Base-by-base conservation (phyloP, 1,284 basidiomycete species). In the Moniliophthora roreri region DNA sequence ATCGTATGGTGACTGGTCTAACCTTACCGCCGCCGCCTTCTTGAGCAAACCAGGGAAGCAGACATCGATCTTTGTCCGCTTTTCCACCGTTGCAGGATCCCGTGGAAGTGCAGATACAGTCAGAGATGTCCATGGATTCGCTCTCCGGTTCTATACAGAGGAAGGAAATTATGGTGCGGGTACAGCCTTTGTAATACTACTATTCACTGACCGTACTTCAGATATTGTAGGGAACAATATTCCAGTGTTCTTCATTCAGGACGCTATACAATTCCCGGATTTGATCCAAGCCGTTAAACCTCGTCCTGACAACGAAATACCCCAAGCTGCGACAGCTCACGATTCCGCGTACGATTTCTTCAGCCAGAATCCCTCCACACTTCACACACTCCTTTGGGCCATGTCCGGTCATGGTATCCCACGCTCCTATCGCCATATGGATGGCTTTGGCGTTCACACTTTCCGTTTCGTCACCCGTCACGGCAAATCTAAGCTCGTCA, bases 111-210 rank as follows among this genome's bases (percentile, higher is more conserved):
- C 58, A 3, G 56, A 61, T 48, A 35, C 54, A 21, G 52, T 54
- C n/a, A 32, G 60, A 16, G 60, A 61, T 41, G 48, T 61, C 10
- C 56, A 57, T 39, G 56, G 58, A 3, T 51, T 61, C 32, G 55
- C 44, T 18, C 20, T 49, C 5, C 37, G 47, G 2, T 49, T 53
- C 24, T 53, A 49, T 23, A 53, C 52, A n/a, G 52, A 53, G 9
- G 52, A 53, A 49, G 52, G 52, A 1, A 48, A 49, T 32, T 53
- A 53, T 32, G 52, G 52, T 53, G 18, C 39, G 52, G 11, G 4
- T 13, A 20, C 24, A 23, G 16, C 48, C 11, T 3, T 10, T 15
- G n/a, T n/a, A n/a, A 9, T 40, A 34, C 36, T 16, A 8, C 20
- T 8, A 18, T 23, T 13, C 13, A 16, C 28, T 21, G 37, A 18